Conservation (phyloP, 2,329 filamentous ascomycete genomes). For the Calonectria montana region DNA sequence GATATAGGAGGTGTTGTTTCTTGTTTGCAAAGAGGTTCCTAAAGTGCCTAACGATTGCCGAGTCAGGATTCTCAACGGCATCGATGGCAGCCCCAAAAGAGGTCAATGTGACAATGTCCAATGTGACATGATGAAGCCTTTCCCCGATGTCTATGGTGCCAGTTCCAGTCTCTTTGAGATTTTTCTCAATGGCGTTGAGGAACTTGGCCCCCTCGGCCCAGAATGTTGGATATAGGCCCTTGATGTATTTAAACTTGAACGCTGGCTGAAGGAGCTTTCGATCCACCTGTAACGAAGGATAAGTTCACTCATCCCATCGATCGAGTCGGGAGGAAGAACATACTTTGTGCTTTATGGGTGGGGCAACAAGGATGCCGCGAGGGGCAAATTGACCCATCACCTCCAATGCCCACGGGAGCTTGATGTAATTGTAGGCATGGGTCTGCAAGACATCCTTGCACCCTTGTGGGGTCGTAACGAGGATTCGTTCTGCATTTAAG, state of each 20-base stretch:
- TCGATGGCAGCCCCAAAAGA: slow-evolving; percentile 27
- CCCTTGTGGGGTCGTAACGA: slow-evolving; percentile 11
- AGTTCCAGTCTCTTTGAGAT: slow-evolving; percentile 7
- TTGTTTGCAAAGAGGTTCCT: slow-evolving; percentile 27
- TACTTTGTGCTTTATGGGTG: slow-evolving; percentile 22
- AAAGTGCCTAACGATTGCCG: slow-evolving; percentile 22
- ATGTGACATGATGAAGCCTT: slow-evolving; percentile 60
- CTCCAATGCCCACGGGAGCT: slow-evolving; percentile 27
- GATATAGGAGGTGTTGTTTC: slow-evolving; percentile 20
- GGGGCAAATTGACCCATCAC: slow-evolving; percentile 24
- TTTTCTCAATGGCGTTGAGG: slow-evolving; percentile 22
- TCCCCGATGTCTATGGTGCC: slow-evolving; percentile 57
- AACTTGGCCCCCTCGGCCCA: slow-evolving; percentile 24
- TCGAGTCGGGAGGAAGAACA: background rate
- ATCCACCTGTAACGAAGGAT: slow-evolving; percentile 11
- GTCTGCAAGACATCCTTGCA: slow-evolving; percentile 19
- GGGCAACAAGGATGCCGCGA: slow-evolving; percentile 23
- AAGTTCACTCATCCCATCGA: background rate
- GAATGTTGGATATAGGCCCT: slow-evolving; percentile 10
- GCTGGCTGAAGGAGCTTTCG: slow-evolving; percentile 23
- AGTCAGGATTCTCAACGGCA: slow-evolving; percentile 21
- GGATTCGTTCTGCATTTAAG: slow-evolving; percentile 10
- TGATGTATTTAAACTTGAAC: slow-evolving; percentile 20
- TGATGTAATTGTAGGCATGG: slow-evolving; percentile 25
- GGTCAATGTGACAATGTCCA: slow-evolving; percentile 63